Percentiles rank a stretch among this genome's conserved stretches.
phyloP scores from a whole-genome alignment of 352 stramenopile species.

The Phytophthora pini region DNA sequence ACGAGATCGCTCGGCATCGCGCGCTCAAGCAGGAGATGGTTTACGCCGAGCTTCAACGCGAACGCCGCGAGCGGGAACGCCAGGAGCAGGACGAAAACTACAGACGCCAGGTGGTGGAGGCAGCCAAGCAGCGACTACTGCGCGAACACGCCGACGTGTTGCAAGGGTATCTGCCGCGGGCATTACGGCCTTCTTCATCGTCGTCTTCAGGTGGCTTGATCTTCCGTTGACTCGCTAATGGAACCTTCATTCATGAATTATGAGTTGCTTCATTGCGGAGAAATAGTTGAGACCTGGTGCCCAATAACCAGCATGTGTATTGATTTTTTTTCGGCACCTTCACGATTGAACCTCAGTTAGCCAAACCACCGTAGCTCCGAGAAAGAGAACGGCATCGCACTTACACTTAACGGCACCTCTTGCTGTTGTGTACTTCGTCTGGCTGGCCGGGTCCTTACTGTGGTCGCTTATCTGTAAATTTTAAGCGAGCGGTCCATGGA shows the following conservation, averaged over 20 bases:
- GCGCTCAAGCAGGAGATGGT: conserved; percentile 81
- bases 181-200: conserved; percentile 42
- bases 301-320: conserved; percentile 22
- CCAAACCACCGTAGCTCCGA: conserved; percentile 5
- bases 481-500: conserved; percentile 86
- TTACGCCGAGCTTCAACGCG: conserved; percentile 74
- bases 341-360: conserved; percentile 17
- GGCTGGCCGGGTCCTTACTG: background rate
- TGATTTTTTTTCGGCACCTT: conserved; percentile 21
- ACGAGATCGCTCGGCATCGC: conserved; percentile 60
- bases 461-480: conserved; percentile 60
- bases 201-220: conserved; percentile 35
- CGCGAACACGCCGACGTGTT: conserved; percentile 87
- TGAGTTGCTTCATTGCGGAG: conserved; percentile 3
- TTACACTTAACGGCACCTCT: conserved; percentile 13
- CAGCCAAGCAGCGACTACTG: conserved; percentile 86
- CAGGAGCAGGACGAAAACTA: conserved; percentile 83
- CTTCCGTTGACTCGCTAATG: conserved; percentile 34
- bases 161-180: conserved; percentile 73
- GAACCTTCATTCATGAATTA: conserved; percentile 21
- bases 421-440: conserved; percentile 2
- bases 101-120: conserved; percentile 81
- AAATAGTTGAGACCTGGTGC: conserved; percentile 11
- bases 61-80: conserved; percentile 69
- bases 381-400: conserved; percentile 14